These are phyloP conservation scores for Hanseniaspora taiwanica DNA, from an alignment of 805 yeast species.

Conservation along the genomic window DNA sequence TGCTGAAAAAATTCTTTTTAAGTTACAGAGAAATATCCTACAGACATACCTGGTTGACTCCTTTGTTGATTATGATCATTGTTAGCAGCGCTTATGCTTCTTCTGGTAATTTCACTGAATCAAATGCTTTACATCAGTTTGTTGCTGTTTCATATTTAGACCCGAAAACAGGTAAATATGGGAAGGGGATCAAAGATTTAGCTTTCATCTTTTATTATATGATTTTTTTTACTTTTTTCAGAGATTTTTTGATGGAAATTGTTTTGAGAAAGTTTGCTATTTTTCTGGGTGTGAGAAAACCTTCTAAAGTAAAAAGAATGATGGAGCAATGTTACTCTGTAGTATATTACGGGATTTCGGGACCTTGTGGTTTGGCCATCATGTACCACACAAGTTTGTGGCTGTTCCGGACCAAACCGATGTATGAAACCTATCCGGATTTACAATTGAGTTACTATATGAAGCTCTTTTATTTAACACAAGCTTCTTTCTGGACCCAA, in stretches of 20 bases:
- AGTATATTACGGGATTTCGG: conserved; percentile 64
- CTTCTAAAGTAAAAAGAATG: conserved; percentile 57
- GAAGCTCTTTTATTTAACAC: conserved; percentile 76
- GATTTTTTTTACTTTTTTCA: conserved; percentile 74
- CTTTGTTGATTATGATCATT: conserved; percentile 34
- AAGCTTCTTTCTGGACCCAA: conserved; percentile 97
- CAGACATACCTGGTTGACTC: conserved; percentile 60
- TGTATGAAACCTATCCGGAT: conserved; percentile 79
- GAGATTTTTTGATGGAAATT: conserved; percentile 85
- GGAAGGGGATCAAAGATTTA: conserved; percentile 77
- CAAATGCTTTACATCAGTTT: conserved; percentile 52
- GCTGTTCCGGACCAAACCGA: conserved; percentile 75
- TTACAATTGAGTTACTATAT: conserved; percentile 51
- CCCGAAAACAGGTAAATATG: conserved; percentile 53
- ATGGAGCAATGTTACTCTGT: conserved; percentile 87
- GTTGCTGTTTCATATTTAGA: conserved; percentile 52
- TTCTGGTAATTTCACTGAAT: conserved; percentile 42
- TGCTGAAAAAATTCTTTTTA: conserved; percentile 41
- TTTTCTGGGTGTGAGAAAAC: conserved; percentile 24
- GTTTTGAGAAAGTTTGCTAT: conserved; percentile 67
- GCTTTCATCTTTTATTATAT: conserved; percentile 68
- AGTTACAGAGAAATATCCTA: conserved; percentile 45
- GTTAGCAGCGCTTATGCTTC: conserved; percentile 32
- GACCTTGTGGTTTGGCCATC: conserved; percentile 80
- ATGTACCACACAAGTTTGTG: conserved; percentile 78